Conservation (phyloP, 2,329 filamentous ascomycete species). For the Parafenestella ontariensis region DNA sequence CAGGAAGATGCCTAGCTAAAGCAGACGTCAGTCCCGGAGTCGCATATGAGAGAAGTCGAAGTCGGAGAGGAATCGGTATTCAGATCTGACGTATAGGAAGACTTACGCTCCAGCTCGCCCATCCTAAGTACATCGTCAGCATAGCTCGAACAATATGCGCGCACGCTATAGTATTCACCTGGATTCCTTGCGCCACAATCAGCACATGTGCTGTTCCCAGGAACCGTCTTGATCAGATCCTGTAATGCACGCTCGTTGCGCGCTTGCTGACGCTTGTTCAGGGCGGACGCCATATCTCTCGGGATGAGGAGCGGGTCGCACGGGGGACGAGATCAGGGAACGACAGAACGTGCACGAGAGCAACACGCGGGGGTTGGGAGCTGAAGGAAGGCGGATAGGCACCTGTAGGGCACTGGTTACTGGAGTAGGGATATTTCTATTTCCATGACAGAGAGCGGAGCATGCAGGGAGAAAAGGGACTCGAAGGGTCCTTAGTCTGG, state of each 20-base stretch:
- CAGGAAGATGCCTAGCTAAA: conserved; percentile 88
- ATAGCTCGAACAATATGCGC: conserved; percentile 7
- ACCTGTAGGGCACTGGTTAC: conserved; percentile 12
- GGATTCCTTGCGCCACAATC: conserved; percentile 93
- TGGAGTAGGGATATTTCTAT: conserved; percentile 14
- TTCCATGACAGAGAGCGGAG: conserved; percentile 22
- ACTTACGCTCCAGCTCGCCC: conserved; percentile 95
- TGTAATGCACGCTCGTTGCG: conserved; percentile 93
- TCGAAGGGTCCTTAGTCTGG: conserved; percentile 19
- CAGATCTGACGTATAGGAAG: background rate
- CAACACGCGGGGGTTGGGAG: conserved; percentile 18
- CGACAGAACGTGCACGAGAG: conserved; percentile 29
- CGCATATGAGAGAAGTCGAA: background rate
- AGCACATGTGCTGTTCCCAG: conserved; percentile 92
- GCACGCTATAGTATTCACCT: conserved; percentile 63
- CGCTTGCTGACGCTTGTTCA: conserved; percentile 97
- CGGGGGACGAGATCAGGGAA: conserved; percentile 21
- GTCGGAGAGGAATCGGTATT: background rate
- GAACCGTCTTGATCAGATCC: conserved; percentile 81
- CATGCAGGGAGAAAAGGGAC: conserved; percentile 23
- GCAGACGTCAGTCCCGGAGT: conserved; percentile 20
- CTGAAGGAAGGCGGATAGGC: conserved; percentile 16
- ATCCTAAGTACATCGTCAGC: conserved; percentile 65
- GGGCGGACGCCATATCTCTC: conserved; percentile 69
- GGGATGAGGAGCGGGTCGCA: conserved; percentile 25